A percentile compares a stretch with the other conserved stretches of the same genome.
These are phyloP conservation scores for Boletales sp. DNA, from an alignment of 768 basidiomycete species.

Conservation along the genomic window DNA sequence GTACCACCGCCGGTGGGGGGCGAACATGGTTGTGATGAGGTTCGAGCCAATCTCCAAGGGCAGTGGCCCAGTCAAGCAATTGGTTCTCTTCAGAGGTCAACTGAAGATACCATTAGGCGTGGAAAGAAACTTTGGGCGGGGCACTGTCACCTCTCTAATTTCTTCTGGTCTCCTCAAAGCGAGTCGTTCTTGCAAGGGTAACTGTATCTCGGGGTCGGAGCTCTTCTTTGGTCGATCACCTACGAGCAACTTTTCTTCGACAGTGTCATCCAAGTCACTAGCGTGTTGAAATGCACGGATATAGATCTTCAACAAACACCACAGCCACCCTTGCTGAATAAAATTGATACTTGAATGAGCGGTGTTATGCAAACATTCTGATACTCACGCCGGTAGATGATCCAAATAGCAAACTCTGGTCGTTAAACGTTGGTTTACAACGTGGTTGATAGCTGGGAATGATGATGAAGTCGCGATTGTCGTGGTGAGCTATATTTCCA, in stretches of 20 bases:
- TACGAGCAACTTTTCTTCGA: constrained; percentile 77
- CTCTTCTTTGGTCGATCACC: constrained; percentile 75
- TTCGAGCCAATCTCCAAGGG: constrained; percentile 71
- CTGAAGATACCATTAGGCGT: constrained; percentile 33
- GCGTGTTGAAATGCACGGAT: constrained; percentile 74
- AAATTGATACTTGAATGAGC: not conserved
- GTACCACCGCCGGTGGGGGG: constrained; percentile 63
- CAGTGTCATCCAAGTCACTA: constrained; percentile 75
- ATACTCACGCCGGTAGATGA: constrained; percentile 58
- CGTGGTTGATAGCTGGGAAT: constrained; percentile 76
- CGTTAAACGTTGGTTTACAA: constrained; percentile 46
- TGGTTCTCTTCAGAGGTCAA: constrained; percentile 60
- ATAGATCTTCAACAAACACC: constrained; percentile 69
- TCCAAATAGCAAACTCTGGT: constrained; percentile 66
- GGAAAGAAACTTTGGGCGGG: not conserved
- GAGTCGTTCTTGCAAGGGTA: constrained; percentile 59
- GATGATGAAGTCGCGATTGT: constrained; percentile 84
- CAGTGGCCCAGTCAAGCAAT: constrained; percentile 56
- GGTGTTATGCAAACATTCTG: not conserved
- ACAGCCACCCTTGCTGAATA: constrained; percentile 66
- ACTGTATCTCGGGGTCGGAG: constrained; percentile 43
- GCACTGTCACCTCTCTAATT: constrained; percentile 44
- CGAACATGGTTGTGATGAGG: constrained; percentile 73
- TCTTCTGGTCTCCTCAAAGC: constrained; percentile 47
- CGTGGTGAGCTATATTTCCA: constrained; percentile 57